Evolutionary conservation across 768 basidiomycete genomes (phyloP).

Genomic region (Trametes cinnabarina): DNA sequence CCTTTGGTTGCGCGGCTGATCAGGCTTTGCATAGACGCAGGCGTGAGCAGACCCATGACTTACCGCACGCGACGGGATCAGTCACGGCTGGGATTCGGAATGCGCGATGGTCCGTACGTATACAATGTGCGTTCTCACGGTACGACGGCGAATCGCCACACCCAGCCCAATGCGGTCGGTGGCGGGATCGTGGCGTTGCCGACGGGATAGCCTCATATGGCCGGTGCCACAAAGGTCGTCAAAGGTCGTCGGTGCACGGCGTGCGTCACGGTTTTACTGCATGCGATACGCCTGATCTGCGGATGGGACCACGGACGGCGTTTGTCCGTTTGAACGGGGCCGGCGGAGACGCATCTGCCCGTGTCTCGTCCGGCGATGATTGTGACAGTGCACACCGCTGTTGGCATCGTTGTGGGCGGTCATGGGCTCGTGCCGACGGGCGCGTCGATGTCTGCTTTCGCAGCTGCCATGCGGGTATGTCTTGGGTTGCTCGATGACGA

Average conservation of each 20-base stretch:
- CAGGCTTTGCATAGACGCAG: neutral
- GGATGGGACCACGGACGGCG: too few relatives aligned
- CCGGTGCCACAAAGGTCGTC: neutral
- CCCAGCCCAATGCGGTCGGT: neutral
- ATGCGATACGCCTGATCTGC: too few relatives aligned
- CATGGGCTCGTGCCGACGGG: neutral
- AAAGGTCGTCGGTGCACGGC: too few relatives aligned
- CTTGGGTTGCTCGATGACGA: too few relatives aligned
- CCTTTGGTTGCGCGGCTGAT: conserved; percentile 1
- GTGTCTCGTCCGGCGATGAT: neutral
- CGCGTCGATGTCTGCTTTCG: too few relatives aligned
- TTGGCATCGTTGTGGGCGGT: neutral
- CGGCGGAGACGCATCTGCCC: neutral
- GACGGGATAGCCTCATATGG: neutral
- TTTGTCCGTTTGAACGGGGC: too few relatives aligned
- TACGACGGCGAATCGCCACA: too few relatives aligned
- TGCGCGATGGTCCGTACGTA: too few relatives aligned
- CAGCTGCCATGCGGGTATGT: too few relatives aligned
- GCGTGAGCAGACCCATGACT: neutral
- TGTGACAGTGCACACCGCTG: neutral
- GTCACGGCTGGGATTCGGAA: neutral
- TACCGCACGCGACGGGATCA: neutral
- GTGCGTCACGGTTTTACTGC: too few relatives aligned
- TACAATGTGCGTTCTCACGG: too few relatives aligned
- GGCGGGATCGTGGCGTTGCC: neutral